Percentiles rank a stretch among this genome's conserved stretches.
These are phyloP conservation scores for Chaetomium cochliodes DNA, from an alignment of 495 filamentous ascomycete species.

Conservation along the genomic window DNA sequence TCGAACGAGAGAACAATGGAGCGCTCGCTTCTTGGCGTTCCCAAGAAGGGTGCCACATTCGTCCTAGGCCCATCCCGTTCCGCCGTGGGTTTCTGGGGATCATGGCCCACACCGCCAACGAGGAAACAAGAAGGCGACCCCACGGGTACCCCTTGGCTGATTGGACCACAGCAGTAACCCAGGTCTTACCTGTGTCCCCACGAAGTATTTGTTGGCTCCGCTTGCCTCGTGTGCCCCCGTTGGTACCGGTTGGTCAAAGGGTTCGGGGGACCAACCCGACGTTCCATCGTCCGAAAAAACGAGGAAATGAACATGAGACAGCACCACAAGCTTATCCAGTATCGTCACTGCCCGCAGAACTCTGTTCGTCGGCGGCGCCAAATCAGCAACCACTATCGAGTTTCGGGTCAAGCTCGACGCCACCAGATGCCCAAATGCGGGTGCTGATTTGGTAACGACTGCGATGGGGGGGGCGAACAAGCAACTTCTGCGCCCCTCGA, in stretches of 20 bases:
- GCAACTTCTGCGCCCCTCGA: neutral
- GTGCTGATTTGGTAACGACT: neutral
- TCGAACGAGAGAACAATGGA: constrained; percentile 2
- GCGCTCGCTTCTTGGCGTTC: neutral
- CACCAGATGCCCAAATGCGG: constrained; percentile 9
- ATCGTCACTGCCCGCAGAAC: too few relatives aligned
- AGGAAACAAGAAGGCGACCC: neutral
- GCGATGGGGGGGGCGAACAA: neutral
- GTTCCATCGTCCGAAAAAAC: neutral
- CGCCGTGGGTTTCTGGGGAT: constrained; percentile 12
- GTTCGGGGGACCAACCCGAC: neutral
- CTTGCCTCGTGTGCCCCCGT: neutral
- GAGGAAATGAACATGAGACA: constrained; percentile 9
- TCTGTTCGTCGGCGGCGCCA: neutral
- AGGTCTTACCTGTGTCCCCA: neutral
- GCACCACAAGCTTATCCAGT: neutral
- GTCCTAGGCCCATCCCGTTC: constrained; percentile 11
- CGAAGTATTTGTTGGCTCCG: neutral
- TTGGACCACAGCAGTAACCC: neutral
- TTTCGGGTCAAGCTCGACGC: neutral
- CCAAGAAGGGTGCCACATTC: constrained; percentile 1
- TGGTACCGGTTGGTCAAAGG: neutral
- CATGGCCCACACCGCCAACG: neutral
- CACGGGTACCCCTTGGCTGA: neutral
- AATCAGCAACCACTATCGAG: neutral